phyloP scores from a whole-genome alignment of 495 filamentous ascomycete species.

The Astrocystis sublimbata region DNA sequence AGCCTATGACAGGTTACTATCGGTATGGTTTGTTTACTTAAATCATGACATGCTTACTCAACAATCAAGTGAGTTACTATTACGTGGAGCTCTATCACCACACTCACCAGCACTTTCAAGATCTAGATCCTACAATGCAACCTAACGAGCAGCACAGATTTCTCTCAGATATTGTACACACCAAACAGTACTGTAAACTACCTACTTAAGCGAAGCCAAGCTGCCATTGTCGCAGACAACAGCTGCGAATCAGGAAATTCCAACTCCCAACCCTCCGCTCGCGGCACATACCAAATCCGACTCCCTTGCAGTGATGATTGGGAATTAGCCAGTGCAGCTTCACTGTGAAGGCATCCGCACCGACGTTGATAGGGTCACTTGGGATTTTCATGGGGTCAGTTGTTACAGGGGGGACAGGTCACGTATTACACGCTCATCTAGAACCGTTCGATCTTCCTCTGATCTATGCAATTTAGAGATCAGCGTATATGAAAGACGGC shows the following conservation, averaged over 20 bases:
- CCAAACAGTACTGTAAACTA: too few species aligned
- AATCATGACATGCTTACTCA: too few species aligned
- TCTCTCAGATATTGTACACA: too few species aligned
- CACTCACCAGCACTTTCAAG: too few species aligned
- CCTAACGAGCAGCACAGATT: too few species aligned
- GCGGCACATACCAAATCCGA: too few species aligned
- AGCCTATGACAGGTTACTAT: too few species aligned
- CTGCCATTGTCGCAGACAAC: neutral
- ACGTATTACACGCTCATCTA: neutral
- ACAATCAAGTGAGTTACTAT: too few species aligned
- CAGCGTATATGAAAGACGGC: slow-evolving; percentile 2
- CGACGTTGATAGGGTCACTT: slow-evolving; percentile 10
- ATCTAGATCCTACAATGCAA: too few species aligned
- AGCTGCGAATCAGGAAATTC: neutral
- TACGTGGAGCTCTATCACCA: too few species aligned
- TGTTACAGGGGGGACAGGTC: neutral
- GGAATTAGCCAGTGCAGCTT: neutral
- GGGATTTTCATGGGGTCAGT: neutral
- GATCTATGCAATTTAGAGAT: slow-evolving; percentile 4
- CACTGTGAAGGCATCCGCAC: neutral
- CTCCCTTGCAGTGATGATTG: neutral
- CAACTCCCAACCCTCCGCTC: neutral
- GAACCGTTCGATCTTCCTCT: slow-evolving; percentile 1
- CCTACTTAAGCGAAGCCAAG: too few species aligned
- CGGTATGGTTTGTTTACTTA: too few species aligned